Evolutionary conservation across 2,329 filamentous ascomycete genomes (phyloP).

Genomic region (Hypoxylon sp.): DNA sequence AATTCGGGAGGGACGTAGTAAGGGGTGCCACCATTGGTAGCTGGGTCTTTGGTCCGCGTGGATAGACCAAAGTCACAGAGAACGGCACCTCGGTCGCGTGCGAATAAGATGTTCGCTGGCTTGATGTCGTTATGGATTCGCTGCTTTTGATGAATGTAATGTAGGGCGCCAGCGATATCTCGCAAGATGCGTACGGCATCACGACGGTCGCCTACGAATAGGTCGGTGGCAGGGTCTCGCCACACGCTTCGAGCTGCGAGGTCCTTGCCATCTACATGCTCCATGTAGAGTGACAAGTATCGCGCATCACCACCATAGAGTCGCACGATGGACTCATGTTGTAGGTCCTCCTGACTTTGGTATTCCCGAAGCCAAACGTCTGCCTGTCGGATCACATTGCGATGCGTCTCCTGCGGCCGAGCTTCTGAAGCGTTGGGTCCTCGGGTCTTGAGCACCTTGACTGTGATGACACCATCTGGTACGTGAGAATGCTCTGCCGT

Average conservation of each 20-base stretch:
- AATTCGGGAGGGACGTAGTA: conserved; percentile 71
- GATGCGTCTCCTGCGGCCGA: conserved; percentile 60
- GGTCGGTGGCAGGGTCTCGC: conserved; percentile 57
- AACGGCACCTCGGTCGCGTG: conserved; percentile 64
- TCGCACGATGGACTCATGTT: conserved; percentile 66
- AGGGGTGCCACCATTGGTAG: conserved; percentile 64
- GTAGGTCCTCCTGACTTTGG: conserved; percentile 62
- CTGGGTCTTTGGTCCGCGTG: conserved; percentile 55
- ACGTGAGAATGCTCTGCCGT: conserved; percentile 62
- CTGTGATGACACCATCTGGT: conserved; percentile 63
- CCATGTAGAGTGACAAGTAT: conserved; percentile 68
- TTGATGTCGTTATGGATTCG: conserved; percentile 71
- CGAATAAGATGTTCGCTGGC: conserved; percentile 69
- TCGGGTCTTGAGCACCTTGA: conserved; percentile 68
- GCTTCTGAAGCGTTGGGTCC: conserved; percentile 50
- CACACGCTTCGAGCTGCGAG: conserved; percentile 59
- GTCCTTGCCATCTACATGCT: conserved; percentile 66
- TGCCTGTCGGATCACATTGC: conserved; percentile 66
- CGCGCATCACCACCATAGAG: conserved; percentile 68
- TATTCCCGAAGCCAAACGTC: conserved; percentile 68
- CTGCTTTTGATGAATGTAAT: conserved; percentile 63
- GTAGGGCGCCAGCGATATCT: conserved; percentile 62
- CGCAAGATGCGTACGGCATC: conserved; percentile 63
- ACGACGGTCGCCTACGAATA: conserved; percentile 58
- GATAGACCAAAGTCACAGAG: conserved; percentile 69